phyloP scores from a whole-genome alignment of 371 early-diverging fungal genomes.

The Dinochytrium kinnereticum region DNA sequence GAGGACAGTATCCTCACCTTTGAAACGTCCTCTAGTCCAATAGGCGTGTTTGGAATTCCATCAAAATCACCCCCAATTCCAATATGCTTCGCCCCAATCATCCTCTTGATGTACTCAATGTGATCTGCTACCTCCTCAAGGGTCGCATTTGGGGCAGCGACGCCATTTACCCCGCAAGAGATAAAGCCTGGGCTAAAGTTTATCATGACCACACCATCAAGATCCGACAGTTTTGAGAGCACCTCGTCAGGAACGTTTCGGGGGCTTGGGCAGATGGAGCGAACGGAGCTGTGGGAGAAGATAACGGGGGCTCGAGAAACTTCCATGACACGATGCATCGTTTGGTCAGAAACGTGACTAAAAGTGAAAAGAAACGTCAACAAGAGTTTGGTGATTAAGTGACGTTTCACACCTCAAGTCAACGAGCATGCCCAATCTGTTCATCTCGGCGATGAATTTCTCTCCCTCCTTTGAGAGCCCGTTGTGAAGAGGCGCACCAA shows the following conservation, averaged over 20 bases:
- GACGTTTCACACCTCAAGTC: slow-evolving; percentile 50
- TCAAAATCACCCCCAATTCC: slow-evolving; percentile 73
- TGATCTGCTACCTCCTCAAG: slow-evolving; percentile 65
- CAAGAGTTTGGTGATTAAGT: neutral
- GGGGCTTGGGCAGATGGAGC: slow-evolving; percentile 58
- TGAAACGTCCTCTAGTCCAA: slow-evolving; percentile 68
- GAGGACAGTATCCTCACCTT: slow-evolving; percentile 43
- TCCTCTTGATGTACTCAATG: slow-evolving; percentile 59
- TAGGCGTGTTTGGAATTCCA: slow-evolving; percentile 61
- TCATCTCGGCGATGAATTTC: slow-evolving; percentile 66
- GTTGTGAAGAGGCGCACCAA: slow-evolving; percentile 55
- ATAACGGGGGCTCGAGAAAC: slow-evolving; percentile 65
- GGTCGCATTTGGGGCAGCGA: slow-evolving; percentile 43
- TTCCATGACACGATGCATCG: slow-evolving; percentile 64
- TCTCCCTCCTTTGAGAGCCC: slow-evolving; percentile 67
- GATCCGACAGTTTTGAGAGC: slow-evolving; percentile 53
- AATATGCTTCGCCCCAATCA: slow-evolving; percentile 63
- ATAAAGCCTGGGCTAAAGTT: slow-evolving; percentile 25
- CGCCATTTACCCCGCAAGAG: neutral
- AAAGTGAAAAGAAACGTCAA: neutral
- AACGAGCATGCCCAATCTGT: slow-evolving; percentile 72
- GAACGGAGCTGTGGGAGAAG: slow-evolving; percentile 67
- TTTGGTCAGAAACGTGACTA: slow-evolving; percentile 65
- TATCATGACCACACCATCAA: slow-evolving; percentile 69
- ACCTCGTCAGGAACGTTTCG: slow-evolving; percentile 74